A percentile compares a stretch with the other conserved stretches of the same genome.
phyloP scores from a whole-genome alignment of 306 rosid genomes.

The Rosa chinensis region DNA sequence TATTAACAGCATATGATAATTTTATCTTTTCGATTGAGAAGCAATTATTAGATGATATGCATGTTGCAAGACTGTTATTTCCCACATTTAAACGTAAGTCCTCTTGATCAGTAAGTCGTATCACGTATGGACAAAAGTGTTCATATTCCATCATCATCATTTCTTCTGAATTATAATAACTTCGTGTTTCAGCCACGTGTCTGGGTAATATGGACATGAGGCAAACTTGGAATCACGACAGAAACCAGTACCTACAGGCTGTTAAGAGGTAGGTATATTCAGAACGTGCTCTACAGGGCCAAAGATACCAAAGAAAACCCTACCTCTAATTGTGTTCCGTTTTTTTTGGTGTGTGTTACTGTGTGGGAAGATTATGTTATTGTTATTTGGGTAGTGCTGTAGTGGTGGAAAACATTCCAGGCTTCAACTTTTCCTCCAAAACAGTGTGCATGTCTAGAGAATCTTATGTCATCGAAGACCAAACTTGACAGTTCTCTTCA shows the following conservation, averaged over 20 bases:
- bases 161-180: not conserved
- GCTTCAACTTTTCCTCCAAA: slow-evolving; percentile 12
- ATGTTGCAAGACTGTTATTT: no score
- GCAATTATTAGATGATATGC: no score
- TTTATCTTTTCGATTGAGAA: no score
- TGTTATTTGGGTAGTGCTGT: not conserved
- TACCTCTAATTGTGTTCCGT: not conserved
- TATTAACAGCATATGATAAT: no score
- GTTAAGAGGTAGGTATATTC: slow-evolving; percentile 13
- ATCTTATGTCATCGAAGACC: slow-evolving; percentile 22
- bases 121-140: no score
- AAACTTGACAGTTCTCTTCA: slow-evolving; percentile 7
- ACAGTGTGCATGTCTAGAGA: slow-evolving; percentile 17
- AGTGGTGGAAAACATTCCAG: slow-evolving; percentile 23
- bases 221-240: not conserved
- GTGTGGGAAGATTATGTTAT: not conserved
- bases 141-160: not conserved
- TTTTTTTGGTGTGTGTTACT: not conserved
- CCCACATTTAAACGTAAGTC: no score
- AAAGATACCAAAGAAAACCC: slow-evolving; percentile 6
- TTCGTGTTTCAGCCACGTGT: not conserved
- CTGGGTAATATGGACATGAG: not conserved
- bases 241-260: not conserved
- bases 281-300: slow-evolving; percentile 12
- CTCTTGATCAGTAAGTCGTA: no score